Base-by-base conservation (phyloP, 495 filamentous ascomycete species). In the Penicillium cataractarum region DNA sequence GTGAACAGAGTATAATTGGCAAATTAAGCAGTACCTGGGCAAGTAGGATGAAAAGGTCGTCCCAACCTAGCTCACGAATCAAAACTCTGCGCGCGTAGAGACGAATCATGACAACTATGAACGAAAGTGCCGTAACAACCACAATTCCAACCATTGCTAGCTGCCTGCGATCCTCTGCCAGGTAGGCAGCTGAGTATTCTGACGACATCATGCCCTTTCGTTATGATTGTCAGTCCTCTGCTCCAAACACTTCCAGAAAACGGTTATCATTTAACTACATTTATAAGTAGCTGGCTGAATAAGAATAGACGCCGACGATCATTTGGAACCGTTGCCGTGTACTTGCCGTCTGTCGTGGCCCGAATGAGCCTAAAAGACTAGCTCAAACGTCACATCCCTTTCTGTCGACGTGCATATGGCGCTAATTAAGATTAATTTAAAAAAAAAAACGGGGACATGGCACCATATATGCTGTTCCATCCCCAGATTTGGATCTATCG, bases 101-200 rank as follows among this genome's bases (percentile, higher is more conserved):
- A 8, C 49, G 49, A 19, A 51, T 51, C 49, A 51, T 8, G 26
- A 51, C 49, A 29, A 51, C 26, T 7, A 51, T 51, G n/a, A 65
- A 22, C 10, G 59, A 65, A 2, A 65, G 55, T 2, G 48, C 60
- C 64, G 62, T 40, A 32, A 54, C 60, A 9, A 58, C 27, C 54
- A 58, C 50, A 26, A 58, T 48, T 62, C 63, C 63, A 6, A 62
- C 49, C 12, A 49, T 31, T 6, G 63, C 63, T 19, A 54, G 37
- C 21, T 55, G 44, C n/a, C 63, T 26, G n/a, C 63, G 63, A 44
- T 62, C 40, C 31, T 62, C 48, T 29, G 55, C 63, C 54, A 62
- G 31, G n/a, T 29, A 51, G 49, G 49, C 49, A 29, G 49, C 26
- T 7, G 49, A 29, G 49, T 26, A 27, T 17, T 31, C 24, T n/a